Conservation (phyloP, 2,329 filamentous ascomycete genomes). For the Phaeophleospora eucalypticola region DNA sequence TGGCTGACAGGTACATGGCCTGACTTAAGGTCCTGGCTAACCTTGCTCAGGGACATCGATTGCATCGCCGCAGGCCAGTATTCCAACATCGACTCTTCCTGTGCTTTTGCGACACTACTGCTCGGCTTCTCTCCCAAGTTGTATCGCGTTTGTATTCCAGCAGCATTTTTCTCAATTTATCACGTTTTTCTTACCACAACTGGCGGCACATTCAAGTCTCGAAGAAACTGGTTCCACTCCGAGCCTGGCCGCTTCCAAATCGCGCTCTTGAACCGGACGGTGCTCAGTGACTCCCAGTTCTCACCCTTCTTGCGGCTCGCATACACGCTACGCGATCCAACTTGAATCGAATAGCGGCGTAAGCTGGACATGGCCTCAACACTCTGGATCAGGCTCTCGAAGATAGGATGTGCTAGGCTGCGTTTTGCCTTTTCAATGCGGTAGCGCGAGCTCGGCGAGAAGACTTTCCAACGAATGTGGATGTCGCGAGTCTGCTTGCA, state of each 20-base stretch:
- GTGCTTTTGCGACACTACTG: too few relatives aligned
- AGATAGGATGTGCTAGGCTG: neutral
- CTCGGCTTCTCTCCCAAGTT: too few relatives aligned
- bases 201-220: neutral
- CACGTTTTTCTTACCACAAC: too few relatives aligned
- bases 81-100: too few relatives aligned
- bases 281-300: neutral
- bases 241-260: too few relatives aligned
- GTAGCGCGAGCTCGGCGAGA: neutral
- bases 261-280: neutral
- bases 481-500: neutral
- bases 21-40: too few relatives aligned
- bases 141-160: too few relatives aligned
- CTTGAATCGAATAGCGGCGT: neutral
- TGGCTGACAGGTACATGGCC: too few relatives aligned
- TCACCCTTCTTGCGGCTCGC: neutral
- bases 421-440: neutral
- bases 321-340: neutral
- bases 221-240: neutral
- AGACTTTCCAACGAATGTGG: neutral
- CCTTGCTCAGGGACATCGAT: too few relatives aligned
- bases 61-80: too few relatives aligned
- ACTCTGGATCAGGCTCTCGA: too few relatives aligned
- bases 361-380: neutral
- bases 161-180: too few relatives aligned